These are phyloP conservation scores for Posidonia australis DNA, from an alignment of 106 monocot genomes.

Conservation along the genomic window DNA sequence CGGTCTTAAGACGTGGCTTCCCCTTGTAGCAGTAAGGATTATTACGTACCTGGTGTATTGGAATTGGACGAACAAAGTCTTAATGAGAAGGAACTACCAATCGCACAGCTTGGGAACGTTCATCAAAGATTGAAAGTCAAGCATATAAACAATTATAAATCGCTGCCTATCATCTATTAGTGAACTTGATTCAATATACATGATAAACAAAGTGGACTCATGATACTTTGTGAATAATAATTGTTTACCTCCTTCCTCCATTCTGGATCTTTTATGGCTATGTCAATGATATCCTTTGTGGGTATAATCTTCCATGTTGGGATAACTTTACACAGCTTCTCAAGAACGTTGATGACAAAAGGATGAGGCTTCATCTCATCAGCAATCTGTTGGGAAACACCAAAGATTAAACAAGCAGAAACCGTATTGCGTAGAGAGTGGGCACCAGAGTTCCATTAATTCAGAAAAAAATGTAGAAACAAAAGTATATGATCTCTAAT, in stretches of 20 bases:
- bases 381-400: slow-evolving; percentile 28
- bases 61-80: too few relatives aligned
- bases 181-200: too few relatives aligned
- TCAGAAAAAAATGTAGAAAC: background rate
- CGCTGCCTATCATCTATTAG: too few relatives aligned
- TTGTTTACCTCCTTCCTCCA: slow-evolving; percentile 28
- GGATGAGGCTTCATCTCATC: slow-evolving; percentile 58
- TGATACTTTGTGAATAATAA: background rate
- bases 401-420: too few relatives aligned
- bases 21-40: slow-evolving; percentile 62
- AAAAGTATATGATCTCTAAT: too few relatives aligned
- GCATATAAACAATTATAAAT: too few relatives aligned
- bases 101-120: too few relatives aligned
- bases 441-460: too few relatives aligned
- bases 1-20: slow-evolving; percentile 42
- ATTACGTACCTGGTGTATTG: slow-evolving; percentile 16
- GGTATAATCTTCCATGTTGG: slow-evolving; percentile 55
- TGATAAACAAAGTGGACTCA: too few relatives aligned
- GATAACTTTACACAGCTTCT: slow-evolving; percentile 22
- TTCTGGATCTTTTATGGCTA: slow-evolving; percentile 28
- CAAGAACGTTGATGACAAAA: slow-evolving; percentile 24
- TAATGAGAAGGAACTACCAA: too few relatives aligned
- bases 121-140: too few relatives aligned
- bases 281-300: slow-evolving; percentile 41
- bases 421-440: too few relatives aligned